Percentiles rank a stretch among this genome's conserved stretches.
phyloP scores from a whole-genome alignment of 257 asterid genomes.

The Leonotis leonurus region DNA sequence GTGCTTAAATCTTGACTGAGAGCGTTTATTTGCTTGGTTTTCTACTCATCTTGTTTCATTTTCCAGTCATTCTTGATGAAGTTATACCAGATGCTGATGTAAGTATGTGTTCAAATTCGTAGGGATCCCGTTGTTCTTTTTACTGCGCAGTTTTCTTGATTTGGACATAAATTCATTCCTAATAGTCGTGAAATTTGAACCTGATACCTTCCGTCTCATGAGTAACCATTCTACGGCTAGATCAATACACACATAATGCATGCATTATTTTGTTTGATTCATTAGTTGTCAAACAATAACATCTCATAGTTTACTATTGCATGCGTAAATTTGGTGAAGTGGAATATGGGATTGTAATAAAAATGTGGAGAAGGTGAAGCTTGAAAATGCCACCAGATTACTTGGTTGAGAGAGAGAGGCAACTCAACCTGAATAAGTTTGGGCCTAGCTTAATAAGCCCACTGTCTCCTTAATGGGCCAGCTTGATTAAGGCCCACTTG shows the following conservation, averaged over 20 bases:
- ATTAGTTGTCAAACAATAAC: too few species aligned
- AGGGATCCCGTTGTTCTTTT: background rate
- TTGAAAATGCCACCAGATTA: background rate
- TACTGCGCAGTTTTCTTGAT: background rate
- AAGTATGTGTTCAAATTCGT: background rate
- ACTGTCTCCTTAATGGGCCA: too few species aligned
- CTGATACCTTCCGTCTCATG: too few species aligned
- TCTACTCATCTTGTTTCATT: background rate
- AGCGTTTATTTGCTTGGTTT: background rate
- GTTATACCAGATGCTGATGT: background rate
- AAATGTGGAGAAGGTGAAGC: background rate
- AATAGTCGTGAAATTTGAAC: too few species aligned
- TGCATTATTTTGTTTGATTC: background rate
- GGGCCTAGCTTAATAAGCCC: conserved; percentile 1
- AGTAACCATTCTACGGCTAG: too few species aligned
- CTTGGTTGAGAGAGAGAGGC: background rate
- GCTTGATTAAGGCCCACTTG: too few species aligned
- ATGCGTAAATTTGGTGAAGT: background rate
- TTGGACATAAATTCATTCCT: background rate
- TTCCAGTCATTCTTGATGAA: background rate
- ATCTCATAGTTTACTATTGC: background rate
- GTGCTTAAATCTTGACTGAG: background rate
- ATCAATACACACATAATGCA: too few species aligned
- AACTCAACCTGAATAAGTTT: background rate
- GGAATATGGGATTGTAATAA: background rate